A percentile compares a stretch with the other conserved stretches of the same genome.
phyloP scores from a whole-genome alignment of 177 flowering plant species.

The Vitis hybrid region DNA sequence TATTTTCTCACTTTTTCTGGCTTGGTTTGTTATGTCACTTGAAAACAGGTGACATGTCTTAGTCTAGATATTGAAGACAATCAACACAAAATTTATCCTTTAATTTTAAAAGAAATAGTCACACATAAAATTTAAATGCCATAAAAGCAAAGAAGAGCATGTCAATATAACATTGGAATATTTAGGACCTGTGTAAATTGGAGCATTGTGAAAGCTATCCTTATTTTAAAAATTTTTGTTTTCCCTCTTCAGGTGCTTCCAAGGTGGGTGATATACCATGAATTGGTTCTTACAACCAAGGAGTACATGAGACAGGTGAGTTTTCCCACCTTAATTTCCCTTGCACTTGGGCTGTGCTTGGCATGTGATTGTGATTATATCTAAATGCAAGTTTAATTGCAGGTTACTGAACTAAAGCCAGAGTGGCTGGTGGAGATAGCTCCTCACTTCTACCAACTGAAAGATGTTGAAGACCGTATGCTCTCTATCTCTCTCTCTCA shows the following conservation, averaged over 20 bases:
- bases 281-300: conserved; percentile 86
- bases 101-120: too few species aligned
- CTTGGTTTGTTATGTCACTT: too few species aligned
- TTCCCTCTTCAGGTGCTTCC: conserved; percentile 59
- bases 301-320: conserved; percentile 93
- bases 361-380: not conserved
- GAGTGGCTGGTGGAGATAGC: conserved; percentile 96
- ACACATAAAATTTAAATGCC: too few species aligned
- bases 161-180: not conserved
- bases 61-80: too few species aligned
- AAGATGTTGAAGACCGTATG: conserved; percentile 92
- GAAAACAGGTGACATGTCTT: too few species aligned
- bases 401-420: conserved; percentile 89
- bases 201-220: too few species aligned
- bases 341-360: not conserved
- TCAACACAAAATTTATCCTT: too few species aligned
- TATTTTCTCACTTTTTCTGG: too few species aligned
- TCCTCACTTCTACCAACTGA: conserved; percentile 84
- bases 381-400: conserved; percentile 18
- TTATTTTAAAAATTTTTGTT: conserved; percentile 2
- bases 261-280: conserved; percentile 92
- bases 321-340: not conserved
- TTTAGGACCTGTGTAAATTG: too few species aligned
- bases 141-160: not conserved
- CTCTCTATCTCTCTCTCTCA: conserved; percentile 26